Base-by-base conservation (phyloP, 2,329 filamentous ascomycete species). In the Aspergillus sp. region DNA sequence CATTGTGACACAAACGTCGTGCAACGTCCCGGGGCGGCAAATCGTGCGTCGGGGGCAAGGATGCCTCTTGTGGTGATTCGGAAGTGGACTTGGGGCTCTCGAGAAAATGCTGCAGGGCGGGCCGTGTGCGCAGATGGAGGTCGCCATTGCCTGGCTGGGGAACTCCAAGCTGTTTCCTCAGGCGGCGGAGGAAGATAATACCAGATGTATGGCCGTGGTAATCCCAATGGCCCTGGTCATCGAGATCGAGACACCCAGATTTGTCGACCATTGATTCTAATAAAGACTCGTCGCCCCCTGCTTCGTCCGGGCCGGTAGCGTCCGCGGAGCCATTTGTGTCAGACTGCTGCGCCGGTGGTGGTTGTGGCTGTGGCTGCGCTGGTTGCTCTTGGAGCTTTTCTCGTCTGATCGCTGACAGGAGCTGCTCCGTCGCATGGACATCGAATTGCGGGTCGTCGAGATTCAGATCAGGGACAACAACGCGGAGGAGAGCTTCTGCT, bases 171-270 rank as follows among this genome's bases (percentile, higher is more conserved):
- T 96, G 90, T 68, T 96, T 90, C 67, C 91, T 89, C 83, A 99
- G 88, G 55, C 90, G 87, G 62, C 86, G 85, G 66, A 97, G 83
- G 72, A 97, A 99, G 62, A 93, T 91, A 44, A 93, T 84, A 3
- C 93, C 93, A 0, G 95, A 98, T 0, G 93, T 97, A 62, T 90
- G 90, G 48, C 95, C 95, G 70, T 96, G 91, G 68, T 96, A 99
- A 74, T 98, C 93, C 87, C 92, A 96, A 66, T 95, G 87, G 43
- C 93, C 93, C 66, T 88, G 86, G 65, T 98, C 93, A 67, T 96
- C 92, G 35, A 98, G 82, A 68, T 98, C 93, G 17, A 99, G 82
- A 70, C 93, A 90, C 37, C 93, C 95, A 3, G 93, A 91, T 43
- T 90, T 90, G 70, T 93, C 90, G 57, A 98, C 92, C 93, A 99